Conservation (phyloP, 495 filamentous ascomycete genomes). For the Aspergillus campestris region DNA sequence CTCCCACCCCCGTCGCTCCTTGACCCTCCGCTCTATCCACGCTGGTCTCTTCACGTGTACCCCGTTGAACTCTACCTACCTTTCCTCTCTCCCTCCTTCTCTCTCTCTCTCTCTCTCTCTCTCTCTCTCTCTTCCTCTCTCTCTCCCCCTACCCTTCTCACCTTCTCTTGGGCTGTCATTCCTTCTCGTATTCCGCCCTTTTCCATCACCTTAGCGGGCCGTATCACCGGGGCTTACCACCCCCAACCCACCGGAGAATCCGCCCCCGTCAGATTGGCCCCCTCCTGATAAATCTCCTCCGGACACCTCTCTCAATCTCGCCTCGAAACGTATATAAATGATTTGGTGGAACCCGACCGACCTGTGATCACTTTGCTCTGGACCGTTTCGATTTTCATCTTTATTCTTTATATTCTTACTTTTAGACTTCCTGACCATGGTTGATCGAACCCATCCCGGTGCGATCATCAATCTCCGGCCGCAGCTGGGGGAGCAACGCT, state of each 20-base stretch:
- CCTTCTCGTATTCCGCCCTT: constrained; percentile 22
- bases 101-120: background rate
- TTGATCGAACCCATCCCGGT: constrained; percentile 1
- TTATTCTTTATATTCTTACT: background rate
- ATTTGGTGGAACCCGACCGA: background rate
- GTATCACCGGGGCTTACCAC: background rate
- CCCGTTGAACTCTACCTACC: background rate
- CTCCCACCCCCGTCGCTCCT: background rate
- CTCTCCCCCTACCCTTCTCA: background rate
- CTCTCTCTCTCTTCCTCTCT: background rate
- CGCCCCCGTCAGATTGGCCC: too few species aligned
- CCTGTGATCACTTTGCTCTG: background rate
- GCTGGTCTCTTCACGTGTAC: too few species aligned
- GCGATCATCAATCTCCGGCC: constrained; percentile 46
- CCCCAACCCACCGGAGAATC: background rate
- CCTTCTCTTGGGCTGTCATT: constrained; percentile 29
- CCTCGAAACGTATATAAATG: background rate
- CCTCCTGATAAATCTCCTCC: too few species aligned
- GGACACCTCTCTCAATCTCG: too few species aligned
- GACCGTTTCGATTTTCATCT: background rate
- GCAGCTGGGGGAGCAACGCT: constrained; percentile 53
- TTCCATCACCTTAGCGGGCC: background rate
- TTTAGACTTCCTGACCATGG: too few species aligned
- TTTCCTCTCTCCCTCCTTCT: background rate
- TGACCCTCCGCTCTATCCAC: too few species aligned